These are phyloP conservation scores for Cenococcum geophilum DNA, from an alignment of 495 filamentous ascomycete genomes.

Conservation along the genomic window DNA sequence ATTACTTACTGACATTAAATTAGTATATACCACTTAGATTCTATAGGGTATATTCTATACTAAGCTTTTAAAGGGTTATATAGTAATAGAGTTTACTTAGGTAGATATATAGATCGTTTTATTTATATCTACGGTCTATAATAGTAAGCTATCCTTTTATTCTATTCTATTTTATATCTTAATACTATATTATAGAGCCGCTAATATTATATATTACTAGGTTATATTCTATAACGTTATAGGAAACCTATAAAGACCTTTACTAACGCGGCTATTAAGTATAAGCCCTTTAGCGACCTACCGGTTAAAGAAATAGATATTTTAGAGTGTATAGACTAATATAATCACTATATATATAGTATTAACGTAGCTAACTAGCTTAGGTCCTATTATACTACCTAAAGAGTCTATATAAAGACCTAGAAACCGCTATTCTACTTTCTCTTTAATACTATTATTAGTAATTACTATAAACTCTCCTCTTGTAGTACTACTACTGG, in stretches of 20 bases:
- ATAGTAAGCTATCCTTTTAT: slow-evolving; percentile 5
- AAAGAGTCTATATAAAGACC: too few species aligned
- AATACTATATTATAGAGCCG: slow-evolving; percentile 2
- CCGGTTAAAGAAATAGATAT: too few species aligned
- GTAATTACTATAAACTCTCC: slow-evolving; percentile 3
- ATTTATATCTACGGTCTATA: background rate
- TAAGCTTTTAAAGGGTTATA: slow-evolving; percentile 1
- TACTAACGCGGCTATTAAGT: too few species aligned
- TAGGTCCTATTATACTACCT: too few species aligned
- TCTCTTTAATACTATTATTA: too few species aligned
- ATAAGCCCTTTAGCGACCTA: too few species aligned
- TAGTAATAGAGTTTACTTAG: slow-evolving; percentile 4
- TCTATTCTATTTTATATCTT: background rate
- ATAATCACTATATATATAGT: too few species aligned
- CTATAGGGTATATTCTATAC: slow-evolving; percentile 2
- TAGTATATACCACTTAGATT: background rate
- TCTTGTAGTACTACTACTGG: background rate
- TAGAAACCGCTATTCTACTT: too few species aligned
- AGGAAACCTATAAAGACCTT: background rate
- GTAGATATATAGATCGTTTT: background rate
- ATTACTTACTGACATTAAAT: slow-evolving; percentile 3
- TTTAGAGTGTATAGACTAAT: too few species aligned
- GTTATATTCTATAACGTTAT: background rate
- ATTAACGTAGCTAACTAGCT: too few species aligned
- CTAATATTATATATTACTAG: slow-evolving; percentile 2